Conservation (phyloP, 169 alveolate species). For the Plasmodium reichenowi region DNA sequence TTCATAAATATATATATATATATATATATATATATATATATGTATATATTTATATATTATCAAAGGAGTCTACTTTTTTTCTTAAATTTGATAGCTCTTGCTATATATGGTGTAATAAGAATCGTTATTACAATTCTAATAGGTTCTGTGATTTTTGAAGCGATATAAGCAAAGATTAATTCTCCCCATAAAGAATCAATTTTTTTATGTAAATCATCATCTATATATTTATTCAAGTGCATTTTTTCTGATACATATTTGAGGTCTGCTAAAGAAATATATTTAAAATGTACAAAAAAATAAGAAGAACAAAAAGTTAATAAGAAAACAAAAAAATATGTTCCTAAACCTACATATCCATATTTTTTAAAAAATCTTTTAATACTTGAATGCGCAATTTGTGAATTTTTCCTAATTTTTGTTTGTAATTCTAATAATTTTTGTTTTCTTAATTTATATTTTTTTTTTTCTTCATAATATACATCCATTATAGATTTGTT, state of each 20-base stretch:
- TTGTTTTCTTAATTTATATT: slow-evolving; percentile 67
- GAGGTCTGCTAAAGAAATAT: slow-evolving; percentile 57
- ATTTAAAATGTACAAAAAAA: slow-evolving; percentile 60
- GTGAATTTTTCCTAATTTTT: slow-evolving; percentile 25
- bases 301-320: slow-evolving; percentile 41
- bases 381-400: slow-evolving; percentile 50
- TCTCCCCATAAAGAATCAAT: slow-evolving; percentile 76
- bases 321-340: slow-evolving; percentile 42
- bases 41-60: neutral
- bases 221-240: slow-evolving; percentile 56
- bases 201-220: slow-evolving; percentile 64
- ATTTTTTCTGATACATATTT: slow-evolving; percentile 56
- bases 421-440: slow-evolving; percentile 41
- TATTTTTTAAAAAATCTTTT: slow-evolving; percentile 55
- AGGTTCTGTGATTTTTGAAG: slow-evolving; percentile 64
- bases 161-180: slow-evolving; percentile 59
- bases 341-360: slow-evolving; percentile 65
- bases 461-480: slow-evolving; percentile 61
- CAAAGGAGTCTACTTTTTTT: slow-evolving; percentile 27
- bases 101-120: slow-evolving; percentile 69
- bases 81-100: slow-evolving; percentile 31
- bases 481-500: slow-evolving; percentile 44
- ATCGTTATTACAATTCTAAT: slow-evolving; percentile 56
- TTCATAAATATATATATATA: too few species aligned
- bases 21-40: too few species aligned